phyloP scores from a whole-genome alignment of 2,329 filamentous ascomycete genomes.

The Ophiostoma himal-ulmi region DNA sequence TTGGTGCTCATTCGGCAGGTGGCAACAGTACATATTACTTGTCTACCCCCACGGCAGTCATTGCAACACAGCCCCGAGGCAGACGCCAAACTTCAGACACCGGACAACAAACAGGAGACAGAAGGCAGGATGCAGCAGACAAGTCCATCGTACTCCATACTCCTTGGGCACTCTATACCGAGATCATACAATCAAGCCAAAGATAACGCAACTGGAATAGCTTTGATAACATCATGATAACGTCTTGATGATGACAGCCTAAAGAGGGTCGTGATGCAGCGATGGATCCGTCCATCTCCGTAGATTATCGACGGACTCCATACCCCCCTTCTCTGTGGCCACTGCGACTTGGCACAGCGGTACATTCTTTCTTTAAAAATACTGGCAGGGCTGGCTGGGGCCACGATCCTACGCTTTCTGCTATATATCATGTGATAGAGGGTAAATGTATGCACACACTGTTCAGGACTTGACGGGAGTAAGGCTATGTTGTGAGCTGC shows the following conservation, averaged over 20 bases:
- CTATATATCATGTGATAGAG: neutral
- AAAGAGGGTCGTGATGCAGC: neutral
- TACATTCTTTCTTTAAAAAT: neutral
- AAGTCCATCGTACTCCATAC: neutral
- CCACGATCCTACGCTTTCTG: neutral
- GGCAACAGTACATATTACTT: neutral
- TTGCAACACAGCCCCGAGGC: neutral
- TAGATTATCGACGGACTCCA: constrained; percentile 13
- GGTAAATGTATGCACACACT: neutral
- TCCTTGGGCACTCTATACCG: neutral
- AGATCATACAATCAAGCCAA: neutral
- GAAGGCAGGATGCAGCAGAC: neutral
- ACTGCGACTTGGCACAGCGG: neutral
- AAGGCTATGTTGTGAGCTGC: no score
- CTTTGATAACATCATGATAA: constrained; percentile 10
- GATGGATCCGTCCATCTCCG: neutral
- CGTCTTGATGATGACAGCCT: neutral
- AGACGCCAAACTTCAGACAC: neutral
- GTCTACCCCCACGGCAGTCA: neutral
- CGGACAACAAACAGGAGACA: neutral
- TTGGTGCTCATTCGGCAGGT: neutral
- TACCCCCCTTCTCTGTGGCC: neutral
- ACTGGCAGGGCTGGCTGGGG: neutral
- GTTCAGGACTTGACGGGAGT: neutral
- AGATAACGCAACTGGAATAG: neutral